These are phyloP conservation scores for Mitragyna speciosa DNA, from an alignment of 257 asterid genomes.

Conservation along the genomic window DNA sequence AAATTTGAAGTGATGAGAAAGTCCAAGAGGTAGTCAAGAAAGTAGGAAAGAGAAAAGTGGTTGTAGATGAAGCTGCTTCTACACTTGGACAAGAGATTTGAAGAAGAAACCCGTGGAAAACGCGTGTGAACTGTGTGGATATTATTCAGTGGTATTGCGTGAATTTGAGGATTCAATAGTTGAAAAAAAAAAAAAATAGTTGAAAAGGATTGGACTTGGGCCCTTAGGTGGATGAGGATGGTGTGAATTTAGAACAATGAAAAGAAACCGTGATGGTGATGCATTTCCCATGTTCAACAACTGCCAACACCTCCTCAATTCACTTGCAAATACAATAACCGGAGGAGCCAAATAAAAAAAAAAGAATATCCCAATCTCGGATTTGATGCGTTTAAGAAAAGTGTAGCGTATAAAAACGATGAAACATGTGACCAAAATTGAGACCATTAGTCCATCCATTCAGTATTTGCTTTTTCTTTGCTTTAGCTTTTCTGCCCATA, in stretches of 20 bases:
- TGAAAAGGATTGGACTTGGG: background rate
- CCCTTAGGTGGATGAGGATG: background rate
- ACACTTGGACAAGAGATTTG: background rate
- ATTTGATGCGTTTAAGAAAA: background rate
- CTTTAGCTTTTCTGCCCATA: background rate
- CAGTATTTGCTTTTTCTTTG: too few species aligned
- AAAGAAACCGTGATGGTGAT: background rate
- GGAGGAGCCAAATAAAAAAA: rapidly evolving
- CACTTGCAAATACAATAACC: background rate
- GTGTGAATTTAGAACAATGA: background rate
- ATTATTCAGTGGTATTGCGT: background rate
- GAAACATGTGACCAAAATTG: slow-evolving; percentile 8
- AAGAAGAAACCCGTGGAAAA: slow-evolving; percentile 9
- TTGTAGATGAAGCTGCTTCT: background rate
- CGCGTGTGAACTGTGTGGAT: slow-evolving; percentile 1
- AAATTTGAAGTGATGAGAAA: too few species aligned
- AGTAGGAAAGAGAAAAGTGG: background rate
- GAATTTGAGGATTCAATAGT: background rate
- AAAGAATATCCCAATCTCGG: background rate
- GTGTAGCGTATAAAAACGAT: background rate
- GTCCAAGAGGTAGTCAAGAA: too few species aligned
- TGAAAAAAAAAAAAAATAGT: background rate
- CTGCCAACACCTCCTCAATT: too few species aligned
- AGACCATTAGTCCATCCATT: too few species aligned
- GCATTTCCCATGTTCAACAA: background rate